Evolutionary conservation across 148 eudicot species (phyloP), one percentile per base, ranked within the genome.

Genomic region (Chenopodium quinoa): DNA sequence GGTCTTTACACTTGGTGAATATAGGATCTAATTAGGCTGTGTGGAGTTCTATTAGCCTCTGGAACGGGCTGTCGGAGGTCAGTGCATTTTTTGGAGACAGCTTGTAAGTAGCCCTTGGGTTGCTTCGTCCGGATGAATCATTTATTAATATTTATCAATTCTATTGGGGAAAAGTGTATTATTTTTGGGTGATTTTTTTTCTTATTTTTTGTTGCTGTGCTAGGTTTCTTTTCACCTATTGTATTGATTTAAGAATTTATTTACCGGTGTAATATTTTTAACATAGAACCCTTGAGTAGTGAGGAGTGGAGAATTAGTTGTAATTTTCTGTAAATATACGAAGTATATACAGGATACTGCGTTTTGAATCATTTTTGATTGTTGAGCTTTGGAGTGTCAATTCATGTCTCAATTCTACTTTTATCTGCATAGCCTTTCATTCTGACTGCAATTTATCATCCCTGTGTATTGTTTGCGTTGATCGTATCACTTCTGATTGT

Each of bases 51-150:
- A 37, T 71, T 78, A 74, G 82, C 84, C 78, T 72, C 22, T 68
- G 60, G 81, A 76, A 68, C 60, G 70, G 60, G 84, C 82, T 85
- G 72, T 76, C 73, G 89, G 91, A 85, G 87, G 85, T 80, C 47
- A 65, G 86, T 79, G 73, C 72, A 84, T 25, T 84, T 69, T 80
- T 73, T 76, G 72, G 77, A 80, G 73, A 80, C 83, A 70, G 76
- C 77, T 31, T 44, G 78, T 47, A 56, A 76, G 46, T 78, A 65
- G 79, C 76, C 76, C 78, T 76, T 73, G 75, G 83, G 71, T 63
- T 80, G 88, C 80, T 77, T 23, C 58, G 85, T 80, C 88, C 80
- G 83, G 82, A 64, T 81, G 79, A 85, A 71, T 71, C 72, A 73
- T 83, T 83, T 78, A 27, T 71, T 52, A 63, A 11, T 34, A 77